Evolutionary conservation across 2,329 filamentous ascomycete genomes (phyloP), one percentile per base, ranked within the genome.

Genomic region (Escovopsis sp.): DNA sequence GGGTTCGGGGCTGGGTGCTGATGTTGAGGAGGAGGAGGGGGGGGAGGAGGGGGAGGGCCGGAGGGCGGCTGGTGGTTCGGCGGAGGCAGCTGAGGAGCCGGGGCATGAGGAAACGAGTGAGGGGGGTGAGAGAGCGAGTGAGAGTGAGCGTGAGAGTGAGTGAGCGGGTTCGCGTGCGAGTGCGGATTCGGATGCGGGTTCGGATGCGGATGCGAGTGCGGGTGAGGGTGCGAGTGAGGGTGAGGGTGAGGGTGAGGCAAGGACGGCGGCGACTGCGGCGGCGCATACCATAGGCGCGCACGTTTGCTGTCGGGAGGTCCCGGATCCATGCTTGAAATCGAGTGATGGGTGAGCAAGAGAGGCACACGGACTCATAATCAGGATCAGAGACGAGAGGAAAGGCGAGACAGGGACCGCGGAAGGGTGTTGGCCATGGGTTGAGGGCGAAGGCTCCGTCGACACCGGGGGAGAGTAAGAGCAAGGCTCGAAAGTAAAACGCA

Each of bases 301-400:
- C 74, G 72, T 66, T 78, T 78, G 56, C 60, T 63, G 55, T 77
- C 72, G 55, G 72, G 72, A 62, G 60, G 68, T 61, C 65, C 70
- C 65, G 64, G 64, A 64, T 78, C 74, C 75, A 78, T 78, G 67
- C 62, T 72, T 65, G 68, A n/a, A n/a, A n/a, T n/a, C n/a, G n/a
- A 51, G 48, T 54, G 55, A 53, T 59, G 56, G 55, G 57, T 58
- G 55, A 59, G 55, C 53, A 55, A 48, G 54, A 54, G 51, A 33
- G 34, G 38, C 45, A 54, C 48, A 51, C 54, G 52, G 53, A 59
- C 52, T 54, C 58, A 60, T 60, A 58, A 55, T 60, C 53, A 58
- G 54, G 53, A 55, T n/a, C n/a, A n/a, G n/a, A n/a, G n/a, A 56
- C 52, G 48, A 60, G 55, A 53, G 53, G 51, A 51, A 53, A 51